Conservation (phyloP, 2,329 filamentous ascomycete genomes). For the Aspergillus floridensis region DNA sequence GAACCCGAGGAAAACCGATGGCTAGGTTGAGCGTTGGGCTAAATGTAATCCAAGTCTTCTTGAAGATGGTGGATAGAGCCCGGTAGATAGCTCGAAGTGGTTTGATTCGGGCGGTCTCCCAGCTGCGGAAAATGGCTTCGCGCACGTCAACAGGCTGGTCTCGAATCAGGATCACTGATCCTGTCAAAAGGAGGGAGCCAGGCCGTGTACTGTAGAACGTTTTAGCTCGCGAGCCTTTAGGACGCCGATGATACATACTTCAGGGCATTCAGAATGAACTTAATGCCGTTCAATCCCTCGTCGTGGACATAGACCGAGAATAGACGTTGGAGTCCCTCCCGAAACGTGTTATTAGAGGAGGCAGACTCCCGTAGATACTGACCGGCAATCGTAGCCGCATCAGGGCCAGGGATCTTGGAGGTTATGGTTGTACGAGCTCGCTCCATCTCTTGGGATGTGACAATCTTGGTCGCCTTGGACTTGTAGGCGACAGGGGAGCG, state of each 20-base stretch:
- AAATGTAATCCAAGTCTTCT: constrained; percentile 53
- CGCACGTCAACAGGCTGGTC: constrained; percentile 55
- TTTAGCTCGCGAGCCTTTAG: background rate
- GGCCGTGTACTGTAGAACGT: constrained; percentile 47
- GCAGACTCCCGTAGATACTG: constrained; percentile 50
- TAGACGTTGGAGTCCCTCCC: constrained; percentile 47
- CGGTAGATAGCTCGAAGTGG: constrained; percentile 51
- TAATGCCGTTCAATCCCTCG: constrained; percentile 49
- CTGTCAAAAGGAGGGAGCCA: constrained; percentile 58
- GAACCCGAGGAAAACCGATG: constrained; percentile 55
- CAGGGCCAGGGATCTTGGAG: constrained; percentile 27
- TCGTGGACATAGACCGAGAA: constrained; percentile 50
- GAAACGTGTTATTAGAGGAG: constrained; percentile 51
- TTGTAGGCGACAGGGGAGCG: constrained; percentile 38
- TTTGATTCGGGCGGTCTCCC: constrained; percentile 54
- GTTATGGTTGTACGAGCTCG: constrained; percentile 33
- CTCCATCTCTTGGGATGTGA: constrained; percentile 44
- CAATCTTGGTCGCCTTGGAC: constrained; percentile 35
- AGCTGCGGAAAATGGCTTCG: constrained; percentile 52
- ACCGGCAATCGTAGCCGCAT: constrained; percentile 38
- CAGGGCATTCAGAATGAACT: constrained; percentile 52
- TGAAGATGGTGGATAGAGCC: constrained; percentile 50
- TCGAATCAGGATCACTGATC: constrained; percentile 54
- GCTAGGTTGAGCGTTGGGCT: constrained; percentile 52
- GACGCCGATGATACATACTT: constrained; percentile 41